Evolutionary conservation across 768 basidiomycete species (phyloP).

Genomic region (Ramaria rubella): DNA sequence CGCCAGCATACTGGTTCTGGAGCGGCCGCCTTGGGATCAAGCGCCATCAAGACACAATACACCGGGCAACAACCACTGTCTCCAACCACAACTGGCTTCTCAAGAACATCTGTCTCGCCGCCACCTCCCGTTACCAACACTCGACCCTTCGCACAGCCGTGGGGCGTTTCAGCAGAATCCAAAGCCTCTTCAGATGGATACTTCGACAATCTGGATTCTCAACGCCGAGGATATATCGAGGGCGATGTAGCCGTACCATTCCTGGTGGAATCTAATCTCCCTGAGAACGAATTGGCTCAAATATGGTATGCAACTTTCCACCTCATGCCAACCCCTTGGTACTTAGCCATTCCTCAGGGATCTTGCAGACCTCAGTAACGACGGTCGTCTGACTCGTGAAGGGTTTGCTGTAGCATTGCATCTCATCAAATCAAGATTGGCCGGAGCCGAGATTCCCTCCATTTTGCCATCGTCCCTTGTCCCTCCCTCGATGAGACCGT

Average conservation of each 20-base stretch:
- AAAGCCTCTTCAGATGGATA: slow-evolving; percentile 71
- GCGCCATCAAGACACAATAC: slow-evolving; percentile 51
- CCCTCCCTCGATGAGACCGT: slow-evolving; percentile 70
- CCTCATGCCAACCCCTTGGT: slow-evolving; percentile 6
- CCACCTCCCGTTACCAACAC: slow-evolving; percentile 6
- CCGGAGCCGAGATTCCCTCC: slow-evolving; percentile 69
- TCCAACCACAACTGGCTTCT: background rate
- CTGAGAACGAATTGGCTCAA: slow-evolving; percentile 77
- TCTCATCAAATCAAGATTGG: slow-evolving; percentile 80
- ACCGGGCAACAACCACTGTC: slow-evolving; percentile 47
- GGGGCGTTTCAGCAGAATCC: slow-evolving; percentile 82
- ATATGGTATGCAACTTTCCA: slow-evolving; percentile 61
- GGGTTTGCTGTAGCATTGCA: slow-evolving; percentile 96
- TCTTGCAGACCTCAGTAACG: slow-evolving; percentile 80
- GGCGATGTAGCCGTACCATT: slow-evolving; percentile 95
- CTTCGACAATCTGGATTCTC: slow-evolving; percentile 77
- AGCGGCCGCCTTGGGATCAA: slow-evolving; percentile 16
- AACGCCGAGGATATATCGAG: slow-evolving; percentile 74
- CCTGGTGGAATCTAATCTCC: slow-evolving; percentile 83
- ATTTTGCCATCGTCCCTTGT: slow-evolving; percentile 67
- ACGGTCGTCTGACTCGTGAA: slow-evolving; percentile 80
- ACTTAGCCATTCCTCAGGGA: slow-evolving; percentile 55
- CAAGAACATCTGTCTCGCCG: background rate
- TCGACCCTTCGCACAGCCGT: slow-evolving; percentile 27
- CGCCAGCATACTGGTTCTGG: slow-evolving; percentile 17